Evolutionary conservation across 148 eudicot species (phyloP).

Genomic region (Limonium bicolor): DNA sequence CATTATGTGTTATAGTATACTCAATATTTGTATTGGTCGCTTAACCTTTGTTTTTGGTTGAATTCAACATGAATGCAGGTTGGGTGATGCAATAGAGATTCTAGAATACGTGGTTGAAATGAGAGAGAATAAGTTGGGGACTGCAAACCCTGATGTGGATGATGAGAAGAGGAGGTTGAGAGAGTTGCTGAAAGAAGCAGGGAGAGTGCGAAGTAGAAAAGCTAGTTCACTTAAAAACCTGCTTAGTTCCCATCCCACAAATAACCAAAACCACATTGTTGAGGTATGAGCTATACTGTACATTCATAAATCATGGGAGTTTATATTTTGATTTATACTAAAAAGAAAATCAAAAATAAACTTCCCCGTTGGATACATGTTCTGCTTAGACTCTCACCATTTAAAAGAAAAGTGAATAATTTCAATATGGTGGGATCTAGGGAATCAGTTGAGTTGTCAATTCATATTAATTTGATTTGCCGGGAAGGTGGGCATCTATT

Average conservation of each 20-base stretch:
- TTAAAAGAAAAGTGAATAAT: not conserved
- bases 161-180: constrained; percentile 89
- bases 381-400: constrained; percentile 25
- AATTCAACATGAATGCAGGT: too few relatives aligned
- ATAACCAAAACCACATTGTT: constrained; percentile 22
- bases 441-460: too few relatives aligned
- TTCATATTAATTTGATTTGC: constrained; percentile 2
- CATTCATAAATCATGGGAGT: constrained; percentile 13
- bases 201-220: constrained; percentile 58
- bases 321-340: constrained; percentile 14
- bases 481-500: not conserved
- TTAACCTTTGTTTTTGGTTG: not conserved
- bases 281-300: constrained; percentile 36
- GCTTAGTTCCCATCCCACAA: constrained; percentile 48
- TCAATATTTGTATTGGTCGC: too few relatives aligned
- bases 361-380: constrained; percentile 12
- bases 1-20: too few relatives aligned
- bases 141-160: constrained; percentile 87
- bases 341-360: constrained; percentile 13
- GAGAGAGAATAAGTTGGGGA: constrained; percentile 98
- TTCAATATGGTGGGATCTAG: too few relatives aligned
- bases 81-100: constrained; percentile 80
- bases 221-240: constrained; percentile 65
- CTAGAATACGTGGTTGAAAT: constrained; percentile 73
- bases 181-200: constrained; percentile 73